Conservation (phyloP, 1,139 yeast species). For the Saccharomyces hybrid region DNA sequence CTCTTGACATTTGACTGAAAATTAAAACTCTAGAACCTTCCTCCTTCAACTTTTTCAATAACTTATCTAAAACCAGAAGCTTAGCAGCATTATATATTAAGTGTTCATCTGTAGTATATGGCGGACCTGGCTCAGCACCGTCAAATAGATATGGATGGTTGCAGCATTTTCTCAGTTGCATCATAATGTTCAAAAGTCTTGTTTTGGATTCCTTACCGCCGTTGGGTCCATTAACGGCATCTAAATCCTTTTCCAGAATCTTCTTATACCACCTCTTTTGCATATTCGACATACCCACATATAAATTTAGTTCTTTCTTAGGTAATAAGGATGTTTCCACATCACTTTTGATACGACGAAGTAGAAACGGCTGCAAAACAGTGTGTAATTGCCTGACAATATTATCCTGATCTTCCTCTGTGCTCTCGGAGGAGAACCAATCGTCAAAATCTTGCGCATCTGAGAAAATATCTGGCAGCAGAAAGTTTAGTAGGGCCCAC, state of each 20-base stretch:
- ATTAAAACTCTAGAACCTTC: constrained; percentile 88
- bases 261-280: constrained; percentile 87
- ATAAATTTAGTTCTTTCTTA: constrained; percentile 80
- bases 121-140: constrained; percentile 99
- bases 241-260: constrained; percentile 84
- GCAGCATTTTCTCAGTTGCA: constrained; percentile 95
- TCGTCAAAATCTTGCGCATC: constrained; percentile 85
- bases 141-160: constrained; percentile 95
- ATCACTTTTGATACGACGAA: constrained; percentile 85
- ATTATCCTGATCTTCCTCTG: constrained; percentile 55
- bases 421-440: constrained; percentile 58
- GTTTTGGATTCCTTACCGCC: constrained; percentile 90
- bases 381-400: constrained; percentile 82
- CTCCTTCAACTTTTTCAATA: constrained; percentile 59
- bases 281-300: constrained; percentile 93
- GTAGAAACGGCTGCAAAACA: constrained; percentile 75
- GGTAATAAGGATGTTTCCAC: constrained; percentile 89
- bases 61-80: constrained; percentile 79
- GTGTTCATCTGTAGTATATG: constrained; percentile 94
- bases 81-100: constrained; percentile 81
- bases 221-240: constrained; percentile 88
- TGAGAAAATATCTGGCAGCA: constrained; percentile 90
- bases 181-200: constrained; percentile 80
- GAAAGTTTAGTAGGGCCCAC: constrained; percentile 88
- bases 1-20: constrained; percentile 91